Evolutionary conservation across 345 rosid genomes (phyloP).

Genomic region (Erodium maritimum): DNA sequence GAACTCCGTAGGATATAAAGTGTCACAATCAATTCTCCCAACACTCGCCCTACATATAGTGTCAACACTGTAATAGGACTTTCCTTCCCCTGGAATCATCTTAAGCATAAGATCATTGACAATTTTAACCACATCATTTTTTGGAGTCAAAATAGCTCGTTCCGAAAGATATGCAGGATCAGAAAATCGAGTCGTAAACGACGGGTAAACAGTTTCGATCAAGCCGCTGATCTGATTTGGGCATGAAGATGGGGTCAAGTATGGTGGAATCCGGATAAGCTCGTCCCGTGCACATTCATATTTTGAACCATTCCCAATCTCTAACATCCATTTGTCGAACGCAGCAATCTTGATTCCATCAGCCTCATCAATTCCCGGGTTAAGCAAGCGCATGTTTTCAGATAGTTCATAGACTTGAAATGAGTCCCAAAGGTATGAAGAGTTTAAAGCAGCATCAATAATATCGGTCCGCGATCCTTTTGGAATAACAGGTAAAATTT

Average conservation of each 20-base stretch:
- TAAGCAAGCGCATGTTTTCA: not conserved
- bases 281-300: not conserved
- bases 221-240: not conserved
- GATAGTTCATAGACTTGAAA: not conserved
- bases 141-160: too few species aligned
- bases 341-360: not conserved
- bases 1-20: not conserved
- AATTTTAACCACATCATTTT: too few species aligned
- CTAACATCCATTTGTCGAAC: not conserved
- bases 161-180: not conserved
- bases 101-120: too few species aligned
- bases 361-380: not conserved
- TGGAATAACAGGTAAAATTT: too few species aligned
- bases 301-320: too few species aligned
- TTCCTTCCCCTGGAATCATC: not conserved
- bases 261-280: not conserved
- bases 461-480: too few species aligned
- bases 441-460: too few species aligned
- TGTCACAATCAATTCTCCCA: not conserved
- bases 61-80: not conserved
- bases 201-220: not conserved
- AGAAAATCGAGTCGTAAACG: not conserved
- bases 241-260: too few species aligned
- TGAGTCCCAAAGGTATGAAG: not conserved
- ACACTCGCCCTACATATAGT: not conserved